These are phyloP conservation scores for Alternaria tenuissima DNA, from an alignment of 2,329 filamentous ascomycete species.

Conservation along the genomic window DNA sequence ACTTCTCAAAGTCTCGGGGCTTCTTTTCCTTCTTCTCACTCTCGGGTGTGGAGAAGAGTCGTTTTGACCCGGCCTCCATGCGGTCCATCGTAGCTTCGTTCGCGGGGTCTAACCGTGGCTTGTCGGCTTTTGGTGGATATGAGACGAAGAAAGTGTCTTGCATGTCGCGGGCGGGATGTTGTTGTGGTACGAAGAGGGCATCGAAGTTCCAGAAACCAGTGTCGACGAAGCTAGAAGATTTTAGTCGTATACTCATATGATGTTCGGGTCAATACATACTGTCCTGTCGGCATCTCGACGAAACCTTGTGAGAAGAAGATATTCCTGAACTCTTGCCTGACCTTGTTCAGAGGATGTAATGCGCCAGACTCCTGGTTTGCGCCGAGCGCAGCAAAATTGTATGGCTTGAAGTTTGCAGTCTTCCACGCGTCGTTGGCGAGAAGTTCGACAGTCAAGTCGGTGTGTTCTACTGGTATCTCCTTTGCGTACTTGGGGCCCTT, in stretches of 20 bases:
- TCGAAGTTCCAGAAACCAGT: constrained; percentile 99
- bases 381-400: constrained; percentile 79
- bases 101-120: constrained; percentile 64
- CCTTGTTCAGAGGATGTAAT: constrained; percentile 78
- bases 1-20: constrained; percentile 76
- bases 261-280: constrained; percentile 51
- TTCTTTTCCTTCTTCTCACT: constrained; percentile 60
- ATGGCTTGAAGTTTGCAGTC: constrained; percentile 85
- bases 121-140: constrained; percentile 80
- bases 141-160: constrained; percentile 99
- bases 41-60: constrained; percentile 65
- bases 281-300: constrained; percentile 94
- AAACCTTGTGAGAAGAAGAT: constrained; percentile 99
- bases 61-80: constrained; percentile 57
- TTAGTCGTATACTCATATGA: constrained; percentile 8
- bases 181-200: constrained; percentile 93
- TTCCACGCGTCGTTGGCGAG: constrained; percentile 89
- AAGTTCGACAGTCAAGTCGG: constrained; percentile 95
- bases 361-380: constrained; percentile 64
- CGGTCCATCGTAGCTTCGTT: constrained; percentile 57
- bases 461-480: constrained; percentile 91
- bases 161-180: constrained; percentile 95
- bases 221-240: constrained; percentile 75
- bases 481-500: constrained; percentile 90
- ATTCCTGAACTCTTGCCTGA: constrained; percentile 91